A percentile compares a stretch with the other conserved stretches of the same genome.
phyloP scores from a whole-genome alignment of 208 protist species.

The Naegleria lovaniensis region DNA sequence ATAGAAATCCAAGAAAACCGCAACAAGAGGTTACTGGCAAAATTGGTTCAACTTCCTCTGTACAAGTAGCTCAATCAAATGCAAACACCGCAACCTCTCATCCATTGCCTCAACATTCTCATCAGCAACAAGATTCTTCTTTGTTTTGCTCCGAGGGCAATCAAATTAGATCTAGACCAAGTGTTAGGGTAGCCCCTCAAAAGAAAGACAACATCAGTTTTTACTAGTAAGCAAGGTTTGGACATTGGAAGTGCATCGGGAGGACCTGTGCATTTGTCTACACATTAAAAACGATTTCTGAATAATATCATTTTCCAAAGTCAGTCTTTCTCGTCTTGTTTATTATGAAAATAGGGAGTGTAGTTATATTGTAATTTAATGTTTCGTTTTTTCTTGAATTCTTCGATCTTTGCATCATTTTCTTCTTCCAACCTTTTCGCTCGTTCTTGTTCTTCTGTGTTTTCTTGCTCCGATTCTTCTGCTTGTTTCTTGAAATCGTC shows the following conservation, averaged over 20 bases:
- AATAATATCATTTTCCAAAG: too few species aligned
- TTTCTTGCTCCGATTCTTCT: not conserved
- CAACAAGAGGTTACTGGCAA: not conserved
- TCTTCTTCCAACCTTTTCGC: not conserved
- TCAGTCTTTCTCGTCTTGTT: not conserved
- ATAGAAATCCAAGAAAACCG: not conserved
- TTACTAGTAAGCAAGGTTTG: too few species aligned
- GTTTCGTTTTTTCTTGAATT: not conserved
- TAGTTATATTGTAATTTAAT: not conserved
- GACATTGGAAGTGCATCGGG: not conserved
- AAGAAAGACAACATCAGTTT: not conserved
- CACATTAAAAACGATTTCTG: too few species aligned
- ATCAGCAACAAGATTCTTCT: not conserved
- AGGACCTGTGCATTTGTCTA: not conserved
- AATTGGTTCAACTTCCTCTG: not conserved
- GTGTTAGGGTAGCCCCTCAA: not conserved
- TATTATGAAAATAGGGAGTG: not conserved
- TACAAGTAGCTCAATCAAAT: not conserved
- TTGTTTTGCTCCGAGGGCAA: not conserved
- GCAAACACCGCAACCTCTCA: not conserved
- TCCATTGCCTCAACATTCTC: not conserved
- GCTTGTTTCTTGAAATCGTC: not conserved
- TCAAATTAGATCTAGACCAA: constrained; percentile 6
- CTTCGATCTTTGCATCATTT: not conserved
- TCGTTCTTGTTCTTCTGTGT: not conserved